These are phyloP conservation scores for Trichoderma sp. DNA, from an alignment of 2,329 filamentous ascomycete species.

Conservation along the genomic window DNA sequence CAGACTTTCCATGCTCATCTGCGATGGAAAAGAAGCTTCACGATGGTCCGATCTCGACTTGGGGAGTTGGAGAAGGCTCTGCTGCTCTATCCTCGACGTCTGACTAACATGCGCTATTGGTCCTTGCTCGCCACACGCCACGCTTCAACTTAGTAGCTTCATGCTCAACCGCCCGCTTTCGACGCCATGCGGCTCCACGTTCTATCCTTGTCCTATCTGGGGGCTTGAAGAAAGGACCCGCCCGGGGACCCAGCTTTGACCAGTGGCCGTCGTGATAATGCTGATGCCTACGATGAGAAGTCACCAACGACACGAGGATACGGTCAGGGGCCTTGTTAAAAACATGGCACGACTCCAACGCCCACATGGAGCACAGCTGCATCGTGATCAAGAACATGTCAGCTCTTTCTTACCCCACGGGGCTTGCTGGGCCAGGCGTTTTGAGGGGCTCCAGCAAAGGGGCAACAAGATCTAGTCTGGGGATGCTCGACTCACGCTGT, in stretches of 20 bases:
- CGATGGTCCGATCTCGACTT: background rate
- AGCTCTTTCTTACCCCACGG: conserved; percentile 11
- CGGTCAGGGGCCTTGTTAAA: background rate
- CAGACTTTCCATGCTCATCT: too few species aligned
- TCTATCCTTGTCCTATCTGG: conserved; percentile 14
- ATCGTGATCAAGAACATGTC: conserved; percentile 2
- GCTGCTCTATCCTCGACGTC: background rate
- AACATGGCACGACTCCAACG: background rate
- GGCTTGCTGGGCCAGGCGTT: background rate
- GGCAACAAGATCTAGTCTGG: conserved; percentile 10
- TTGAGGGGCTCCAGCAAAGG: background rate
- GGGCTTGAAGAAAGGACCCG: conserved; percentile 13
- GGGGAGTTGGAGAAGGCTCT: background rate
- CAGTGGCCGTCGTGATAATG: conserved; percentile 25
- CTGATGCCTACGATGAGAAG: conserved; percentile 20
- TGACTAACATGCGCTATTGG: background rate
- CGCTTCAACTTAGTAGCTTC: conserved; percentile 1
- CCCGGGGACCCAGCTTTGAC: conserved; percentile 7
- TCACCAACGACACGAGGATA: conserved; percentile 2
- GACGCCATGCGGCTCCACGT: conserved; percentile 17
- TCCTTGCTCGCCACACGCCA: conserved; percentile 18
- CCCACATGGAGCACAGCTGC: background rate
- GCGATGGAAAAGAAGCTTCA: background rate
- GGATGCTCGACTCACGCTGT: conserved; percentile 15
- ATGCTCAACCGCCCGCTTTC: conserved; percentile 6